phyloP scores from a whole-genome alignment of 1,139 yeast species.

The Saccharomyces hybrid region DNA sequence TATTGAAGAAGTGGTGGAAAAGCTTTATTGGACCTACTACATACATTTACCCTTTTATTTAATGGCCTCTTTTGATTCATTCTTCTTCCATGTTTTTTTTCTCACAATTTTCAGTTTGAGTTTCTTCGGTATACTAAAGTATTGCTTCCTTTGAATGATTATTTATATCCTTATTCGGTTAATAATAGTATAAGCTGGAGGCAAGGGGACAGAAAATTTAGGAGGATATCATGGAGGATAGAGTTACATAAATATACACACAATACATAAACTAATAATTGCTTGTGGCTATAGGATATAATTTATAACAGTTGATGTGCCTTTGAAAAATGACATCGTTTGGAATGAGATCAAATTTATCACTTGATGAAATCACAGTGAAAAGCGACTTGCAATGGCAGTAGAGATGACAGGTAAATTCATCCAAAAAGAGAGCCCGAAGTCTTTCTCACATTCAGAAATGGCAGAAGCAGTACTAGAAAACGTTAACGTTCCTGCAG shows the following conservation, averaged over 20 bases:
- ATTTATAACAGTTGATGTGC: not conserved
- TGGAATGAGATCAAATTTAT: not conserved
- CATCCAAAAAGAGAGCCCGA: not conserved
- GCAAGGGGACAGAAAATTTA: not conserved
- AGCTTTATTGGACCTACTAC: slow-evolving; percentile 37
- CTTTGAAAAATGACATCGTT: not conserved
- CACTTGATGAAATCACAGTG: not conserved
- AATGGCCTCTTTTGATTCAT: slow-evolving; percentile 37
- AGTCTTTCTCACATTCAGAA: not conserved
- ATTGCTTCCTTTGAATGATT: slow-evolving; percentile 12
- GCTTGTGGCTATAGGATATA: not conserved
- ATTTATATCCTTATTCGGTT: not conserved
- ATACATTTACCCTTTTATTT: slow-evolving; percentile 38
- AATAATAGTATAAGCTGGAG: not conserved
- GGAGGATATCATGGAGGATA: not conserved
- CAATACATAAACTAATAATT: not conserved
- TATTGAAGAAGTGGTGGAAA: slow-evolving; percentile 18
- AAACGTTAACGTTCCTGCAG: slow-evolving; percentile 21
- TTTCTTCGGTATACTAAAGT: slow-evolving; percentile 29
- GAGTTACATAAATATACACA: not conserved
- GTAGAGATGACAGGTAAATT: not conserved
- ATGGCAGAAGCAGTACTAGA: slow-evolving; percentile 7
- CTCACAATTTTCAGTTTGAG: slow-evolving; percentile 30
- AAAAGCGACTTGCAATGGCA: not conserved
- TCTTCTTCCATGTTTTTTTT: slow-evolving; percentile 33